phyloP scores from a whole-genome alignment of 345 rosid species.

The Abelmoschus esculentus region DNA sequence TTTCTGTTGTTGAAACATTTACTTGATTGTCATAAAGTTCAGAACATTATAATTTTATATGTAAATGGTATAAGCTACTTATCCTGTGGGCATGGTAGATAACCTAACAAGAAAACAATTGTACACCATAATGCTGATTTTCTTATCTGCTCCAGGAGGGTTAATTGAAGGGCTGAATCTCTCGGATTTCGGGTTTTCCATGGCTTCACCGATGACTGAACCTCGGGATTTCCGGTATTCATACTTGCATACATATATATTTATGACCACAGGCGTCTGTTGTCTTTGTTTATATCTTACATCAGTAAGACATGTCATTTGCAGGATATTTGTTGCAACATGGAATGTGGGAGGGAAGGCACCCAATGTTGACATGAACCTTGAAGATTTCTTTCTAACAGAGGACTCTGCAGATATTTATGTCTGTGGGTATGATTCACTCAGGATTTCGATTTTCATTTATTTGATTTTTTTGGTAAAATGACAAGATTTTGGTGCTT shows the following conservation, averaged over 20 bases:
- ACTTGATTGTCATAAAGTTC: too few species aligned
- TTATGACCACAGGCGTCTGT: too few species aligned
- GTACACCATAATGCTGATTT: conserved; percentile 8
- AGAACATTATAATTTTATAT: too few species aligned
- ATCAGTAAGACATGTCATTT: not conserved
- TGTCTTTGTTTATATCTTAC: conserved; percentile 10
- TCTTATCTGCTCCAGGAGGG: conserved; percentile 23
- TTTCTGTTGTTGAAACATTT: too few species aligned
- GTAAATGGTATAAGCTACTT: too few species aligned
- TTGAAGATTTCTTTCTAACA: conserved; percentile 77
- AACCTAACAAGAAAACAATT: conserved; percentile 34
- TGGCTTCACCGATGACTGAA: conserved; percentile 40
- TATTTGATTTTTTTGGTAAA: not conserved
- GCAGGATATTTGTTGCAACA: conserved; percentile 75
- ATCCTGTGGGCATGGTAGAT: conserved; percentile 28
- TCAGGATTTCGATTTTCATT: not conserved
- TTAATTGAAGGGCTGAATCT: conserved; percentile 61
- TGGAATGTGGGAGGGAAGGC: conserved; percentile 97
- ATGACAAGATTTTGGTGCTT: not conserved
- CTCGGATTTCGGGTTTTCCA: conserved; percentile 46
- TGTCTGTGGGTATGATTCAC: conserved; percentile 72
- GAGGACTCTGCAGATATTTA: conserved; percentile 82
- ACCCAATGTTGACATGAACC: conserved; percentile 57
- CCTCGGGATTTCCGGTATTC: conserved; percentile 55
- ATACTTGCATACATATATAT: not conserved